Percentiles rank a stretch among this genome's conserved stretches.
Conservation (phyloP, 257 asterid genomes). For the Capsicum baccatum region DNA sequence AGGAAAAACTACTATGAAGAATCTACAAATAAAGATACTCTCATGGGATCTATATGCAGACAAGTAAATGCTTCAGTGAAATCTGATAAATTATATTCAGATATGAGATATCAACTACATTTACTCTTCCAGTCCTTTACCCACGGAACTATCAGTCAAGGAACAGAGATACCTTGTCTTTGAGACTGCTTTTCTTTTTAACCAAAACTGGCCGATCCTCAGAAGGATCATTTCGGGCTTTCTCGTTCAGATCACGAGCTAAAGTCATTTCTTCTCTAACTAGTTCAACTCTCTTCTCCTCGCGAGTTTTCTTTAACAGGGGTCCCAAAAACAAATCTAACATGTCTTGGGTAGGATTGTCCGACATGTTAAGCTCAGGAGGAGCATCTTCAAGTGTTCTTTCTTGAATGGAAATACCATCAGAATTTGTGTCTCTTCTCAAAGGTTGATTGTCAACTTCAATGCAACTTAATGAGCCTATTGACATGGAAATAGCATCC, state of each 20-base stretch:
- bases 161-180: constrained; percentile 53
- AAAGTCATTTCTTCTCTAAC: constrained; percentile 33
- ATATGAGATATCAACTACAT: background rate
- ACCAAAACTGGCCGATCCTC: constrained; percentile 30
- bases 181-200: constrained; percentile 57
- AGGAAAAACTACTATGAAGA: background rate
- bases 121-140: background rate
- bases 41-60: background rate
- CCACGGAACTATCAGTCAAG: constrained; percentile 34
- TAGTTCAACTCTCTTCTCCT: constrained; percentile 35
- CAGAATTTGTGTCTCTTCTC: constrained; percentile 19
- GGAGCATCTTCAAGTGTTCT: constrained; percentile 27
- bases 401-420: constrained; percentile 19
- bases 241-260: constrained; percentile 30
- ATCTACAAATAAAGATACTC: background rate
- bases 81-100: background rate
- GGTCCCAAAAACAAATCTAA: constrained; percentile 55
- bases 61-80: background rate
- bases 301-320: constrained; percentile 40
- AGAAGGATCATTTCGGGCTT: background rate
- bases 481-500: constrained; percentile 21
- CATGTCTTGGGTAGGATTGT: constrained; percentile 46
- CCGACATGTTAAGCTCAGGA: constrained; percentile 35
- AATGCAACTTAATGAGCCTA: constrained; percentile 18
- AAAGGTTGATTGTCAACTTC: constrained; percentile 2